Evolutionary conservation across 805 yeast species (phyloP).

Genomic region (Lachancea meyersii): DNA sequence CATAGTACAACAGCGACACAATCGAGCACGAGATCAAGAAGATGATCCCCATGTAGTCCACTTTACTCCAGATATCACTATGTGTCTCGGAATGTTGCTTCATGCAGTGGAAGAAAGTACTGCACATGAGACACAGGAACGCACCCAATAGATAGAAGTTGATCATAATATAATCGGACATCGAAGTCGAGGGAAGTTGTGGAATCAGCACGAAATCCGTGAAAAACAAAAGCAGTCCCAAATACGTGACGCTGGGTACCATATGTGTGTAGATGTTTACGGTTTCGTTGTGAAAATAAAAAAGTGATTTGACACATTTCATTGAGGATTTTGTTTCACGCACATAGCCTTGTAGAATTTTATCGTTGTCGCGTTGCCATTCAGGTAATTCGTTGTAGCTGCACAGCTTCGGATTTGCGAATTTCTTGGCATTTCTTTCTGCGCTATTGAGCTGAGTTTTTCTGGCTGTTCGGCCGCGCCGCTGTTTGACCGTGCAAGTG

Average conservation of each 20-base stretch:
- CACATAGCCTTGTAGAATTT: constrained; percentile 58
- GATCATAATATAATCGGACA: constrained; percentile 46
- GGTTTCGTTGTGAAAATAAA: constrained; percentile 62
- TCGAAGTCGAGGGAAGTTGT: constrained; percentile 32
- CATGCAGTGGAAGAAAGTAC: constrained; percentile 60
- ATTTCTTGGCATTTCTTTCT: neutral
- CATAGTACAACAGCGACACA: constrained; percentile 44
- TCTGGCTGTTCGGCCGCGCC: constrained; percentile 6
- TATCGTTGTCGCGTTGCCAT: constrained; percentile 75
- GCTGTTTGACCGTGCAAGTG: constrained; percentile 18
- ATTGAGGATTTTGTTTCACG: constrained; percentile 44
- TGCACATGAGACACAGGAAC: constrained; percentile 51
- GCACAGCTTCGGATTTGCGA: constrained; percentile 10
- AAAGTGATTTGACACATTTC: constrained; percentile 43
- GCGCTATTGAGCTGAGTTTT: neutral
- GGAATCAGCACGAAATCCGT: constrained; percentile 29
- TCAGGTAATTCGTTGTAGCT: constrained; percentile 52
- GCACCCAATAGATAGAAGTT: constrained; percentile 53
- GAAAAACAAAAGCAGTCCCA: constrained; percentile 23
- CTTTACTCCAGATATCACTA: constrained; percentile 53
- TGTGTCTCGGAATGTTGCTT: constrained; percentile 59
- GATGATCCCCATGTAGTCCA: constrained; percentile 73
- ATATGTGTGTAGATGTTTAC: constrained; percentile 67
- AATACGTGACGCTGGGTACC: constrained; percentile 35
- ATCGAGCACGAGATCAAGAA: constrained; percentile 60